Percentiles rank a stretch among this genome's conserved stretches.
Evolutionary conservation across 2,329 filamentous ascomycete species (phyloP).

Genomic region (Fusarium bactridioides): DNA sequence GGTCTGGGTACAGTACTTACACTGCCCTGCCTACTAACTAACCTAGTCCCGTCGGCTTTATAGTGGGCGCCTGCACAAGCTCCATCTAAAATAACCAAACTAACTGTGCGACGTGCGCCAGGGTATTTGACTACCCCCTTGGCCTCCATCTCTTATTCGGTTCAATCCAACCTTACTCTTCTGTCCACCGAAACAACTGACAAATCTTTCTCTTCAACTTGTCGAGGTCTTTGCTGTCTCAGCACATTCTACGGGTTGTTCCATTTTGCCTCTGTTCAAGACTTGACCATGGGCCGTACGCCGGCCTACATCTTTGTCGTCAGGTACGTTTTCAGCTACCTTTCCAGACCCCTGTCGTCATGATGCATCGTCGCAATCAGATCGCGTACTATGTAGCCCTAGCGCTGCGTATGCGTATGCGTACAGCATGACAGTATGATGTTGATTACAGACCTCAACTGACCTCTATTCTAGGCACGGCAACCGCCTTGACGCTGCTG

Average conservation of each 20-base stretch:
- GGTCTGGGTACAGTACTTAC: background rate
- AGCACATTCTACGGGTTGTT: background rate
- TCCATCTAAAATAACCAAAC: slow-evolving; percentile 18
- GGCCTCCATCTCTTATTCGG: slow-evolving; percentile 24
- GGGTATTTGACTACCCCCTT: slow-evolving; percentile 37
- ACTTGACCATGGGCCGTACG: slow-evolving; percentile 50
- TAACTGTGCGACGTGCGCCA: slow-evolving; percentile 22
- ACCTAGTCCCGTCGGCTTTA: slow-evolving; percentile 8
- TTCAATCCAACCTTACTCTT: slow-evolving; percentile 24
- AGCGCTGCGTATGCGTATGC: slow-evolving; percentile 18
- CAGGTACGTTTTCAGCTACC: slow-evolving; percentile 45
- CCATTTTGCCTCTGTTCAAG: slow-evolving; percentile 1
- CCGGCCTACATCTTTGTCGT: slow-evolving; percentile 56
- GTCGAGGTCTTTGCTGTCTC: background rate
- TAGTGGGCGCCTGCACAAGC: slow-evolving; percentile 30
- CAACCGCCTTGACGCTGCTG: slow-evolving; percentile 90
- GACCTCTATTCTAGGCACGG: slow-evolving; percentile 71
- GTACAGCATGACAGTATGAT: slow-evolving; percentile 6
- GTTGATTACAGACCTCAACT: slow-evolving; percentile 4
- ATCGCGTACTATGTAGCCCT: slow-evolving; percentile 15
- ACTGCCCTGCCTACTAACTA: background rate
- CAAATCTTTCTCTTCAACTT: slow-evolving; percentile 4
- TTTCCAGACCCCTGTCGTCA: slow-evolving; percentile 35
- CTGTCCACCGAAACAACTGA: slow-evolving; percentile 6
- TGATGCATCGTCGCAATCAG: slow-evolving; percentile 29